These are phyloP conservation scores for Spergularia bocconei DNA, from an alignment of 148 eudicot species.

Conservation along the genomic window DNA sequence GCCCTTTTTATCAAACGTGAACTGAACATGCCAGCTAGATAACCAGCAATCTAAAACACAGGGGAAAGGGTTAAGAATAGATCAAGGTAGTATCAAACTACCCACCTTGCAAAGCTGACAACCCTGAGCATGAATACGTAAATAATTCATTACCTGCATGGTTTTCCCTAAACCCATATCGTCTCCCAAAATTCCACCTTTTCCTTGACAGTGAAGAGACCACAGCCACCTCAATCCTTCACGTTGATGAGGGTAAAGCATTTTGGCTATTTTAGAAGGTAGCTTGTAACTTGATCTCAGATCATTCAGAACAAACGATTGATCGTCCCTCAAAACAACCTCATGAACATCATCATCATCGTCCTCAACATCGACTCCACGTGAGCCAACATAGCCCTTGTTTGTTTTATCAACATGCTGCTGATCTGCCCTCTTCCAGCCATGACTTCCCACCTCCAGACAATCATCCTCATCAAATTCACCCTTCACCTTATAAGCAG, in stretches of 20 bases:
- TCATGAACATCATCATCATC: slow-evolving; percentile 36
- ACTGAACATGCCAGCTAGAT: slow-evolving; percentile 73
- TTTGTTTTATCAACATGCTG: slow-evolving; percentile 22
- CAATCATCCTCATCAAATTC: slow-evolving; percentile 52
- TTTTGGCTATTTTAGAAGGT: slow-evolving; percentile 59
- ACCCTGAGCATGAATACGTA: slow-evolving; percentile 5
- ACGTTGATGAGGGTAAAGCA: slow-evolving; percentile 93
- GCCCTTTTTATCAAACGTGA: slow-evolving; percentile 70
- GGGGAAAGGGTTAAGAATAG: not conserved
- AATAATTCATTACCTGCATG: slow-evolving; percentile 72
- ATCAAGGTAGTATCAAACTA: slow-evolving; percentile 3
- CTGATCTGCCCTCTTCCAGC: slow-evolving; percentile 28
- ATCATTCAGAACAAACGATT: slow-evolving; percentile 42
- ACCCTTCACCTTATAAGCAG: slow-evolving; percentile 19
- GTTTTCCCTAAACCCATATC: slow-evolving; percentile 99
- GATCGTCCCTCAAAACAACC: slow-evolving; percentile 29
- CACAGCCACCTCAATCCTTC: slow-evolving; percentile 98
- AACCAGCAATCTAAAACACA: slow-evolving; percentile 71
- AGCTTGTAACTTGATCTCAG: slow-evolving; percentile 50
- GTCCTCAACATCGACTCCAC: slow-evolving; percentile 32
- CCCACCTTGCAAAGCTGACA: not conserved
- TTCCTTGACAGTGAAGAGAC: slow-evolving; percentile 90
- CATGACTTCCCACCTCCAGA: slow-evolving; percentile 37
- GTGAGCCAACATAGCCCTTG: slow-evolving; percentile 33
- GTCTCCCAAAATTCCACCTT: slow-evolving; percentile 96